Base-by-base conservation (phyloP, 306 rosid genomes). In the Casuarina glauca region DNA sequence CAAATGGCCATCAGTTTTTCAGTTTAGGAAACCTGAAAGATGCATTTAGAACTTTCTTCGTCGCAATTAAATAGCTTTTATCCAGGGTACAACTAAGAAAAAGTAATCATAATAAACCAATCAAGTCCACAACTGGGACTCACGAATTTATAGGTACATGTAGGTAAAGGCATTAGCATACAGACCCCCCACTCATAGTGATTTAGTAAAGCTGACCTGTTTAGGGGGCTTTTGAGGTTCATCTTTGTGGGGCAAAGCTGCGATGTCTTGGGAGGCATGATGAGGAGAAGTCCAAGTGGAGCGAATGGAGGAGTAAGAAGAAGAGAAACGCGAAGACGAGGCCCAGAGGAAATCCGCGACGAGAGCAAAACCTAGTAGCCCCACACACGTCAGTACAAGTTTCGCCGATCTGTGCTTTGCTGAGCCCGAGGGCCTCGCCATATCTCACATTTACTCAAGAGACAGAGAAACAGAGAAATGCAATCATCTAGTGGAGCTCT, bases 321-420 rank as follows among this genome's bases (percentile, higher is more conserved):
- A 73, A 5, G 78, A 12, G 76, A 70, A 62, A 50, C 78, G 78
- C 0, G 88, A 73, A 3, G 97, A 88, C 13, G 94, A 91, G 69
- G 96, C 96, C 94, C 94, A 92, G 43, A 94, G 86, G 55, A 92
- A 85, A 46, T 94, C 90, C 42, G 92, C 95, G 4, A 94, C 44
- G 38, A 92, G 90, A 75, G 89, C 96, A 39, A 94, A 77, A 1
- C 92, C 97, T 41, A 94, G 19, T 43, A 94, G 95, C 10, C 82
- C 83, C 6, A 87, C 78, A 80, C 90, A 94, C 10, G 87, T 82
- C 36, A 90, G 73, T 2, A 86, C 88, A 45, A 94, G 64, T 72
- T 86, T 90, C 17, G 92, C 82, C 1, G 91, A 88, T 51, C 89
- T 74, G 43, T 84, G 83, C 85, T 89, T 94, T 51, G 79, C 90